Conservation (phyloP, 2,329 filamentous ascomycete species). For the Aspergillus alliaceus region DNA sequence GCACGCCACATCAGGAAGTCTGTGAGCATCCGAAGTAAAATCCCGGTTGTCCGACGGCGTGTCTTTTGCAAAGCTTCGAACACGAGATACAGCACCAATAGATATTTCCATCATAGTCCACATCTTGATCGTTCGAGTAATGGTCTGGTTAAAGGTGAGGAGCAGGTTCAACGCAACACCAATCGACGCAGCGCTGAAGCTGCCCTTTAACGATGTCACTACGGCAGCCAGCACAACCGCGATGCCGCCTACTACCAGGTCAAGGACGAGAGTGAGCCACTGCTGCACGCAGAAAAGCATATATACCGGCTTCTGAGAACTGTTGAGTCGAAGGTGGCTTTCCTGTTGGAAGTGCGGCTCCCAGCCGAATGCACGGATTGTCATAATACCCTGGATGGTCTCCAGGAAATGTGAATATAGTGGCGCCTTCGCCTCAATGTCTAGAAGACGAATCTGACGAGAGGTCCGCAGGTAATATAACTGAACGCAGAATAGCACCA, state of each 20-base stretch:
- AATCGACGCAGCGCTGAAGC: slow-evolving; percentile 44
- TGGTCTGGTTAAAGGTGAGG: slow-evolving; percentile 45
- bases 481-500: neutral
- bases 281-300: slow-evolving; percentile 46
- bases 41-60: slow-evolving; percentile 22
- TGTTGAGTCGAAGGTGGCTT: slow-evolving; percentile 38
- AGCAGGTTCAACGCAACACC: slow-evolving; percentile 50
- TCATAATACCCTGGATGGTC: slow-evolving; percentile 48
- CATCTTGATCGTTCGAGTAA: slow-evolving; percentile 33
- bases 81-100: slow-evolving; percentile 42
- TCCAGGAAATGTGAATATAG: slow-evolving; percentile 46
- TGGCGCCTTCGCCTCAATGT: neutral
- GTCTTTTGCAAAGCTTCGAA: slow-evolving; percentile 48
- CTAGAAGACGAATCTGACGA: neutral
- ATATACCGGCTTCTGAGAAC: slow-evolving; percentile 48
- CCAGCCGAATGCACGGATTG: slow-evolving; percentile 54
- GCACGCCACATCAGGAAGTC: neutral
- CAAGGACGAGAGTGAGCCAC: slow-evolving; percentile 46
- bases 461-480: slow-evolving; percentile 34
- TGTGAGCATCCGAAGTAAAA: slow-evolving; percentile 14
- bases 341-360: slow-evolving; percentile 37
- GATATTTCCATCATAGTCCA: slow-evolving; percentile 25
- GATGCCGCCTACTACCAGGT: slow-evolving; percentile 43
- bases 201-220: slow-evolving; percentile 36
- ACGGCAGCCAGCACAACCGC: slow-evolving; percentile 45